phyloP scores from a whole-genome alignment of 306 rosid genomes.

The Glycine latifolia region DNA sequence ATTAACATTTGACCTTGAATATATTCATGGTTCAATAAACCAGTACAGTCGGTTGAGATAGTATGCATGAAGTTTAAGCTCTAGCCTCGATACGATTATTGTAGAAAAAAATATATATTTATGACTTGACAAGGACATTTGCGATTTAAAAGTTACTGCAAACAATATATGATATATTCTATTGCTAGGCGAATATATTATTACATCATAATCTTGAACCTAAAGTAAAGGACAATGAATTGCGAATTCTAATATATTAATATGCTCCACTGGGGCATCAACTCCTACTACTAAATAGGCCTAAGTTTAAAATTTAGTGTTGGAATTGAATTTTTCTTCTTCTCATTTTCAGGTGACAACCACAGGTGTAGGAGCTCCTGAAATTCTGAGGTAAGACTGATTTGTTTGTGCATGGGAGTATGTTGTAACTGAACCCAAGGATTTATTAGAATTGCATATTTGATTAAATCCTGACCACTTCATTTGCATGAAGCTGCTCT shows the following conservation, averaged over 20 bases:
- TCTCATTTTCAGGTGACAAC: slow-evolving; percentile 48
- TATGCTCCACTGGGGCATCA: slow-evolving; percentile 14
- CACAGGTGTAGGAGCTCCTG: slow-evolving; percentile 48
- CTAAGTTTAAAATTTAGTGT: slow-evolving; percentile 26
- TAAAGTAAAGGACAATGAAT: background rate
- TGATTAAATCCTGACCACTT: slow-evolving; percentile 65
- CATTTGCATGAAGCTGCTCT: slow-evolving; percentile 68
- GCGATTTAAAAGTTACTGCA: slow-evolving; percentile 11
- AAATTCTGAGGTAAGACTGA: slow-evolving; percentile 41
- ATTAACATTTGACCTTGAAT: background rate
- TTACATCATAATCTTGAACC: slow-evolving; percentile 27
- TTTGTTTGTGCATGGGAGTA: slow-evolving; percentile 28
- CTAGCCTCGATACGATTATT: too few species aligned
- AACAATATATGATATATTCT: background rate
- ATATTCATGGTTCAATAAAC: background rate
- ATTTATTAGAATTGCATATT: slow-evolving; percentile 7
- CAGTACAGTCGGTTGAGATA: too few species aligned
- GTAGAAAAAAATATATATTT: too few species aligned
- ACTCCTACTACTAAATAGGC: slow-evolving; percentile 35
- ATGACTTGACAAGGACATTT: background rate
- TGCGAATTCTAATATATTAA: slow-evolving; percentile 8
- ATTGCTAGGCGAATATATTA: background rate
- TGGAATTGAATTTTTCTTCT: background rate
- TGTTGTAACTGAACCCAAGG: background rate
- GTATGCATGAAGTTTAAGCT: too few species aligned